A percentile compares a stretch with the other conserved stretches of the same genome.
phyloP scores from a whole-genome alignment of 148 eudicot genomes.

The Vaccinium macrocarpon region DNA sequence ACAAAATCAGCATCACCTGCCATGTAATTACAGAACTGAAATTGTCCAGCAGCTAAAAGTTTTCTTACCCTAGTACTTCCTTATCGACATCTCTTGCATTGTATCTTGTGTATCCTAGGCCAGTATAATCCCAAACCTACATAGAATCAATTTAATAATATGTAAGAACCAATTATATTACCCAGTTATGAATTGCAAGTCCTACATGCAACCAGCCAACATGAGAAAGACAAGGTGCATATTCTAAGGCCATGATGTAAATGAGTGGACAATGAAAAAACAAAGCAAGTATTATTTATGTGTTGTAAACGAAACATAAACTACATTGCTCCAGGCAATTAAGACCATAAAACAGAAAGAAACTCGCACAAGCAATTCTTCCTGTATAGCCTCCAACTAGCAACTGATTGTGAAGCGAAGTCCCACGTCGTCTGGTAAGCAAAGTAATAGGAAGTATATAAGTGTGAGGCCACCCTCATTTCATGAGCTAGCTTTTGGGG shows the following conservation, averaged over 20 bases:
- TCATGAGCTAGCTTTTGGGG: no score
- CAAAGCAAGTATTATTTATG: background rate
- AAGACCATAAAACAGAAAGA: background rate
- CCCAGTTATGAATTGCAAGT: background rate
- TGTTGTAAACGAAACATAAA: background rate
- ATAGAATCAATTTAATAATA: conserved; percentile 11
- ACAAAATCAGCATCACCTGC: conserved; percentile 25
- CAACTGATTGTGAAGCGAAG: no score
- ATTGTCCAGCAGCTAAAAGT: background rate
- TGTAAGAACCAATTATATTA: background rate
- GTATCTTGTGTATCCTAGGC: conserved; percentile 91
- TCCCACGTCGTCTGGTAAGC: no score
- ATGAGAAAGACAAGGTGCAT: background rate
- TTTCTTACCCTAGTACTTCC: conserved; percentile 87
- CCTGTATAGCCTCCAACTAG: background rate
- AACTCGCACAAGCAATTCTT: background rate
- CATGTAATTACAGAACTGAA: background rate
- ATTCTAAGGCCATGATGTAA: background rate
- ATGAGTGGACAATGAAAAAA: background rate
- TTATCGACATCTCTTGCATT: conserved; percentile 79
- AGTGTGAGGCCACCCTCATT: no score
- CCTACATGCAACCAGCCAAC: background rate
- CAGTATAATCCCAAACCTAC: conserved; percentile 99
- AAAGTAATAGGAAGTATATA: no score
- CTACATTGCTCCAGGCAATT: background rate